Conservation (phyloP, 495 filamentous ascomycete species). For the Penicillium macrosclerotiorum region DNA sequence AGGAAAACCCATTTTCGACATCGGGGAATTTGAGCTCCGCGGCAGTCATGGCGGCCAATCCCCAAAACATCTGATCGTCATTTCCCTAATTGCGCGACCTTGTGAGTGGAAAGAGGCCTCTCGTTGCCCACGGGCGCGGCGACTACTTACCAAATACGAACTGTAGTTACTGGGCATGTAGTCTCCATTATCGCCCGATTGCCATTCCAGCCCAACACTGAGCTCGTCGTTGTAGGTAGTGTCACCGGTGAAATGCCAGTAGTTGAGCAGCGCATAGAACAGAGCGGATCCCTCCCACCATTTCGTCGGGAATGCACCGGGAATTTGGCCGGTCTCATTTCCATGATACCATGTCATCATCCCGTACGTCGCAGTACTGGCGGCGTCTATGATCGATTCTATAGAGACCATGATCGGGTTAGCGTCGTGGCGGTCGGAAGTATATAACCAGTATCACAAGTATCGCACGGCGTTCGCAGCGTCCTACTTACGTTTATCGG, state of each 20-base stretch:
- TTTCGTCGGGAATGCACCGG: conserved; percentile 16
- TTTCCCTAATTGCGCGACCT: conserved; percentile 40
- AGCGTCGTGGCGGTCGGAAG: neutral
- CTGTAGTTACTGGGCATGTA: conserved; percentile 54
- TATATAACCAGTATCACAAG: neutral
- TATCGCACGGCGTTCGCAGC: neutral
- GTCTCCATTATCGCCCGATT: conserved; percentile 57
- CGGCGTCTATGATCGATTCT: conserved; percentile 21
- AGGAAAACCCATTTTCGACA: conserved; percentile 50
- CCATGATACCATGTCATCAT: conserved; percentile 19
- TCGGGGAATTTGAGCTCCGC: conserved; percentile 68
- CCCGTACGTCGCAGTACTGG: conserved; percentile 10
- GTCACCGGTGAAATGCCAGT: conserved; percentile 72
- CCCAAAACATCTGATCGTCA: conserved; percentile 78
- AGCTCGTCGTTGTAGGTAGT: conserved; percentile 61
- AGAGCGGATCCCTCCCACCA: conserved; percentile 73
- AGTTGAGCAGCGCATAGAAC: conserved; percentile 66
- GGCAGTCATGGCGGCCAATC: conserved; percentile 63
- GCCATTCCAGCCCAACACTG: conserved; percentile 56
- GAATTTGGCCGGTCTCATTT: conserved; percentile 18
- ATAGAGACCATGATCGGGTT: neutral
- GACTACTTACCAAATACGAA: conserved; percentile 26
- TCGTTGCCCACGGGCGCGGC: neutral
- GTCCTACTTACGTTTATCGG: conserved; percentile 6
- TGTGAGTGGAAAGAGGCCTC: neutral